phyloP scores from a whole-genome alignment of 2,329 filamentous ascomycete genomes.

The Fusarium buharicum region DNA sequence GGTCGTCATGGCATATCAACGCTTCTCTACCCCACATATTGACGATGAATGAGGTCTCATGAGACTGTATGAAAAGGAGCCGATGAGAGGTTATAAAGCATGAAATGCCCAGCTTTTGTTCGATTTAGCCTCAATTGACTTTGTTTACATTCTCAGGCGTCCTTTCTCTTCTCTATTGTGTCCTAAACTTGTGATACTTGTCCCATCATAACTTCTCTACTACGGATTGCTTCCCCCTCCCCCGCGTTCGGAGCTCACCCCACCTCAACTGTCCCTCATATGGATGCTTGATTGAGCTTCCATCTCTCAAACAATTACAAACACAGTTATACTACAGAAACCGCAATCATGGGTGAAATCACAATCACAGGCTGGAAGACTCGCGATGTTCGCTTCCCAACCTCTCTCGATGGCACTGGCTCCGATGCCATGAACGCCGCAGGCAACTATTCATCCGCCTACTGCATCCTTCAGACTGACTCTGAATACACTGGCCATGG shows the following conservation, averaged over 20 bases:
- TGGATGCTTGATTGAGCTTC: constrained; percentile 19
- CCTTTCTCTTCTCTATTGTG: not conserved
- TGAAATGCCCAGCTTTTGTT: constrained; percentile 14
- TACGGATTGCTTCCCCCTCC: constrained; percentile 29
- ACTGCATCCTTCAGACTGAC: constrained; percentile 89
- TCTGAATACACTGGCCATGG: constrained; percentile 77
- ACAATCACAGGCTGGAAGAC: constrained; percentile 78
- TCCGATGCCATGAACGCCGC: constrained; percentile 97
- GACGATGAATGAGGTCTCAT: constrained; percentile 32
- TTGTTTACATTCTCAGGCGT: not conserved
- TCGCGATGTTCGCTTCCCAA: constrained; percentile 82
- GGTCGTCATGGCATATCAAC: constrained; percentile 34
- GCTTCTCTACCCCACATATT: constrained; percentile 38
- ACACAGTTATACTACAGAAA: constrained; percentile 2
- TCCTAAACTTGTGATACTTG: not conserved
- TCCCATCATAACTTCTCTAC: constrained; percentile 14
- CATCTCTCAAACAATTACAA: constrained; percentile 1
- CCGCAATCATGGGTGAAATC: constrained; percentile 58
- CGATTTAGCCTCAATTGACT: constrained; percentile 30
- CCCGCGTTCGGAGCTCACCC: constrained; percentile 40
- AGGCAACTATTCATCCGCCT: constrained; percentile 92
- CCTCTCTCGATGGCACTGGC: constrained; percentile 95
- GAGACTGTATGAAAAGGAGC: constrained; percentile 15
- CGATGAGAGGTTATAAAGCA: constrained; percentile 34
- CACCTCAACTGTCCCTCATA: constrained; percentile 24